Evolutionary conservation across 768 basidiomycete species (phyloP).

Genomic region (Hygrophorus pudorinus): DNA sequence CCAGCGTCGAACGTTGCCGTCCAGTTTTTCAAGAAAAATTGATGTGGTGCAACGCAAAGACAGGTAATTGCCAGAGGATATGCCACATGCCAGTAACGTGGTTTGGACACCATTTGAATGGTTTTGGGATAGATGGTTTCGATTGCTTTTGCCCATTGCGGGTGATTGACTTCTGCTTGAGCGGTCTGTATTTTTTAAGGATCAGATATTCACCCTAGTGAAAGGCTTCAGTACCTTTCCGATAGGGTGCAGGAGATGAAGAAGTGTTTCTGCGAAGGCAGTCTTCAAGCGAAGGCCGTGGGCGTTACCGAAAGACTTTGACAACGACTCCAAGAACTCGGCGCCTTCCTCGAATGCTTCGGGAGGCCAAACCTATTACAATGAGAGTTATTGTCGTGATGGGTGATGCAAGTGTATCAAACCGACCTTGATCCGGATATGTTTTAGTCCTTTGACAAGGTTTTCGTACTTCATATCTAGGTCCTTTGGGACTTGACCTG

Average conservation of each 20-base stretch:
- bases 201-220: not conserved
- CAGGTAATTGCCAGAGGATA: conserved; percentile 78
- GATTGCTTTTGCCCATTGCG: conserved; percentile 88
- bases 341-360: conserved; percentile 90
- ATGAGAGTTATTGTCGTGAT: conserved; percentile 4
- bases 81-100: conserved; percentile 81
- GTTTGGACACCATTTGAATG: conserved; percentile 77
- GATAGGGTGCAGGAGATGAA: conserved; percentile 73
- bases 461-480: conserved; percentile 76
- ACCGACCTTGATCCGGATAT: conserved; percentile 72
- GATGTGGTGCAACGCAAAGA: conserved; percentile 80
- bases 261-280: conserved; percentile 77
- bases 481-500: conserved; percentile 74
- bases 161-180: conserved; percentile 93
- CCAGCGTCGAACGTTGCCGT: conserved; percentile 59
- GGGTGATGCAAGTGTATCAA: not conserved
- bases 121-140: conserved; percentile 77
- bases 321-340: conserved; percentile 79
- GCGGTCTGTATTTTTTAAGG: conserved; percentile 49
- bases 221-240: conserved; percentile 49
- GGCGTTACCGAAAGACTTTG: conserved; percentile 73
- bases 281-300: conserved; percentile 79
- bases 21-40: conserved; percentile 83
- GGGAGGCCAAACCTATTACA: conserved; percentile 76
- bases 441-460: conserved; percentile 68